phyloP scores from a whole-genome alignment of 176 grass and related monocot species.

The Carex scoparia region DNA sequence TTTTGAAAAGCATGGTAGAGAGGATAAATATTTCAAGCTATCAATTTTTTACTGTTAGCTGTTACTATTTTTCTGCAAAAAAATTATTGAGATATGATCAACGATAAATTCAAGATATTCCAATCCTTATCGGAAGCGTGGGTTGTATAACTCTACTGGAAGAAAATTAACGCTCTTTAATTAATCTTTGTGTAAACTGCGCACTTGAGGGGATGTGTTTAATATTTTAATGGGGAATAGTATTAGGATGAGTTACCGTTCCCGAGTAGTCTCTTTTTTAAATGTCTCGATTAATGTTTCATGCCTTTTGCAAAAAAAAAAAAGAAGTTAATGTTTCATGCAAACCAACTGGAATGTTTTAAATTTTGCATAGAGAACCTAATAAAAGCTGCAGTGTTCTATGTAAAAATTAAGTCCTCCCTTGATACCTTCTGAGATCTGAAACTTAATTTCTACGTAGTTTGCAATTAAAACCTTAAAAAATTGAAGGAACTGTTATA shows the following conservation, averaged over 20 bases:
- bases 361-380: background rate
- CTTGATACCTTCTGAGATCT: background rate
- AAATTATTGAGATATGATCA: no score
- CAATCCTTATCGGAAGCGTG: no score
- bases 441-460: background rate
- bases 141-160: no score
- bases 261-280: background rate
- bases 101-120: no score
- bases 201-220: background rate
- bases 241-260: background rate
- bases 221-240: background rate
- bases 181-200: background rate
- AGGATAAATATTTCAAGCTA: no score
- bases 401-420: background rate
- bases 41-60: no score
- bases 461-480: background rate
- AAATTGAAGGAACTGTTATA: no score
- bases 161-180: background rate
- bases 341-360: background rate
- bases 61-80: no score
- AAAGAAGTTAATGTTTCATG: background rate
- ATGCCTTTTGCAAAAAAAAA: background rate
- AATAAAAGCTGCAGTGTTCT: background rate
- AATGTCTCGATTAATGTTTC: background rate
- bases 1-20: no score